Evolutionary conservation across 192 early-diverging fungal genomes (phyloP).

Genomic region (Dissophora globulifera): DNA sequence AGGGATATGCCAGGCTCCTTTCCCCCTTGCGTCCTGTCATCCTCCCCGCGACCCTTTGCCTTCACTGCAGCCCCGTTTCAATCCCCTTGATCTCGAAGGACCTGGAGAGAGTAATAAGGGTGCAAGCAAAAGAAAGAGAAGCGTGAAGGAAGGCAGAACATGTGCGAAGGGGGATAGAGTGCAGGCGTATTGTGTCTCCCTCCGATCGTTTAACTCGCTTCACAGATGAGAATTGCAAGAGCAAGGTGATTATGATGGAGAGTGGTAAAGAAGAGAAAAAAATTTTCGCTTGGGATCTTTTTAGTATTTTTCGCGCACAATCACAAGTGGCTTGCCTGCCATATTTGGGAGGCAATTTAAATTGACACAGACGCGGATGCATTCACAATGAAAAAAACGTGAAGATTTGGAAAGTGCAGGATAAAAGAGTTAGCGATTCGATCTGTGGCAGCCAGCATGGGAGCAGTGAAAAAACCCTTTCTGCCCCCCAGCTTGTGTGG

Average conservation of each 20-base stretch:
- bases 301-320: too few relatives aligned
- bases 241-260: constrained; percentile 52
- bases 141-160: neutral
- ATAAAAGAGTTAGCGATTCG: too few relatives aligned
- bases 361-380: too few relatives aligned
- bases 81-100: neutral
- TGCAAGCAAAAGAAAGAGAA: neutral
- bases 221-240: constrained; percentile 21
- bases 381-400: too few relatives aligned
- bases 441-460: too few relatives aligned
- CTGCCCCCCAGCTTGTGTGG: too few relatives aligned
- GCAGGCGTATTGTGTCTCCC: constrained; percentile 53
- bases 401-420: too few relatives aligned
- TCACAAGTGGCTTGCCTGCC: too few relatives aligned
- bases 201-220: constrained; percentile 46
- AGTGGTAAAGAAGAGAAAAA: constrained; percentile 33
- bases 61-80: constrained; percentile 15
- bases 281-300: neutral
- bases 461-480: too few relatives aligned
- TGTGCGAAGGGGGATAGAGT: constrained; percentile 43
- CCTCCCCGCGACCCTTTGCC: neutral
- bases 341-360: too few relatives aligned
- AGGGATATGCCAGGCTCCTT: constrained; percentile 50
- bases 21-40: constrained; percentile 7
- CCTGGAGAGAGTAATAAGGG: constrained; percentile 6